Conservation (phyloP, 257 asterid genomes). For the Thymus quinquecostatus region DNA sequence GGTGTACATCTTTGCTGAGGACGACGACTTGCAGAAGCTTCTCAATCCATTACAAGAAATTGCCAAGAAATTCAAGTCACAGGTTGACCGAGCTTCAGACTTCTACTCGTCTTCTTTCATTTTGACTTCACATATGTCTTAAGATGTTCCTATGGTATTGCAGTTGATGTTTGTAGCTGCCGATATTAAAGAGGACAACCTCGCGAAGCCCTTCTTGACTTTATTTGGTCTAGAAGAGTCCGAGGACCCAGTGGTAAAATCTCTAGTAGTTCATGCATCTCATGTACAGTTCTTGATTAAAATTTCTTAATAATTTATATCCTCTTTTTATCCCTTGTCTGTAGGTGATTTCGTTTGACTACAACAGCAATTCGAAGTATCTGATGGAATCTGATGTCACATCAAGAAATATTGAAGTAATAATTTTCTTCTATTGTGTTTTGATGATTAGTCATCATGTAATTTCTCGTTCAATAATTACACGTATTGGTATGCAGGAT, state of each 20-base stretch:
- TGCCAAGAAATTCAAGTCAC: conserved; percentile 76
- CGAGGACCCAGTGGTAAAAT: conserved; percentile 56
- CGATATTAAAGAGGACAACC: conserved; percentile 77
- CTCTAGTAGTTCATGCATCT: conserved; percentile 19
- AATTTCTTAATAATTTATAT: conserved; percentile 16
- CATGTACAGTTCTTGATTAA: conserved; percentile 32
- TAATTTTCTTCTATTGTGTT: conserved; percentile 19
- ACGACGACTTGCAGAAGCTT: conserved; percentile 59
- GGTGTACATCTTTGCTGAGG: conserved; percentile 85
- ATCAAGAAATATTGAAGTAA: conserved; percentile 68
- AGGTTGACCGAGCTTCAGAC: conserved; percentile 51
- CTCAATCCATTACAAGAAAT: conserved; percentile 61
- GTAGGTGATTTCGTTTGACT: conserved; percentile 77
- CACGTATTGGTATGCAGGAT: conserved; percentile 54
- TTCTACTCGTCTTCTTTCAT: conserved; percentile 14
- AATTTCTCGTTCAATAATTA: conserved; percentile 13
- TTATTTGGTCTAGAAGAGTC: conserved; percentile 88
- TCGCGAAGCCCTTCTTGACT: conserved; percentile 90
- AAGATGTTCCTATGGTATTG: conserved; percentile 32
- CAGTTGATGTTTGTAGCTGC: conserved; percentile 82
- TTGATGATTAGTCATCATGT: conserved; percentile 25
- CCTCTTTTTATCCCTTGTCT: conserved; percentile 1
- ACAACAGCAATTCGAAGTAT: conserved; percentile 61
- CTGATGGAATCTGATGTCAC: conserved; percentile 67
- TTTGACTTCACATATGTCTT: conserved; percentile 20